Conservation (phyloP, 768 basidiomycete species). For the Boletus fagicola region DNA sequence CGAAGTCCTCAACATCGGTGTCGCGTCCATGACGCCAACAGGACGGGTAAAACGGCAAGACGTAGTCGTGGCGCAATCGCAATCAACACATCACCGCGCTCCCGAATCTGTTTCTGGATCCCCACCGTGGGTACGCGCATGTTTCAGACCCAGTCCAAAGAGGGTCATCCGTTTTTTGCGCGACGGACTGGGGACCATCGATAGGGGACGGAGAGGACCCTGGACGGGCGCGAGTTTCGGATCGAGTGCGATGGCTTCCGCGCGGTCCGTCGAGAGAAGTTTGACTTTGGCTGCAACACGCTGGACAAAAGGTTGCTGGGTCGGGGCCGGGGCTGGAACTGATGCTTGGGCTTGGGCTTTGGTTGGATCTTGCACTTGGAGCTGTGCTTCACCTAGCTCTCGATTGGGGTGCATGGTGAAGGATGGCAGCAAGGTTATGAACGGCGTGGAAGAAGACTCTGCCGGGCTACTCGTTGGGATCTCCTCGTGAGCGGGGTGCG, state of each 20-base stretch:
- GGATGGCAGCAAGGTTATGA: constrained; percentile 12
- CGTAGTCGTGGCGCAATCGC: not conserved
- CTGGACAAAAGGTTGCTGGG: constrained; percentile 8
- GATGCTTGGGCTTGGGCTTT: not conserved
- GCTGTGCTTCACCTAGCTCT: not conserved
- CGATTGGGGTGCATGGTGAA: constrained; percentile 10
- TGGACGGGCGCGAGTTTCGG: constrained; percentile 35
- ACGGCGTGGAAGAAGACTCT: constrained; percentile 17
- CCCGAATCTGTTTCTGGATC: not conserved
- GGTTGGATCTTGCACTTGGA: not conserved
- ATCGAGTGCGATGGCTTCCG: constrained; percentile 27
- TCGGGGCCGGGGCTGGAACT: not conserved
- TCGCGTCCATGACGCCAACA: not conserved
- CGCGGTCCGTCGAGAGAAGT: constrained; percentile 25
- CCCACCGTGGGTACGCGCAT: not conserved
- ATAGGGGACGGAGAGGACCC: constrained; percentile 32
- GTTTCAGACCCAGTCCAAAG: constrained; percentile 23
- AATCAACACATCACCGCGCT: constrained; percentile 1
- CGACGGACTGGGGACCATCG: constrained; percentile 20
- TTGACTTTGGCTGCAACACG: constrained; percentile 17
- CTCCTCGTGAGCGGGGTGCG: constrained; percentile 4
- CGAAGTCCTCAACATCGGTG: not conserved
- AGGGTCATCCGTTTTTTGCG: constrained; percentile 16
- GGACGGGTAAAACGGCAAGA: not conserved
- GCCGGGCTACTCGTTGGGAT: constrained; percentile 6